Evolutionary conservation across 2,329 filamentous ascomycete genomes (phyloP).

Genomic region (Hypoxylon sp.): DNA sequence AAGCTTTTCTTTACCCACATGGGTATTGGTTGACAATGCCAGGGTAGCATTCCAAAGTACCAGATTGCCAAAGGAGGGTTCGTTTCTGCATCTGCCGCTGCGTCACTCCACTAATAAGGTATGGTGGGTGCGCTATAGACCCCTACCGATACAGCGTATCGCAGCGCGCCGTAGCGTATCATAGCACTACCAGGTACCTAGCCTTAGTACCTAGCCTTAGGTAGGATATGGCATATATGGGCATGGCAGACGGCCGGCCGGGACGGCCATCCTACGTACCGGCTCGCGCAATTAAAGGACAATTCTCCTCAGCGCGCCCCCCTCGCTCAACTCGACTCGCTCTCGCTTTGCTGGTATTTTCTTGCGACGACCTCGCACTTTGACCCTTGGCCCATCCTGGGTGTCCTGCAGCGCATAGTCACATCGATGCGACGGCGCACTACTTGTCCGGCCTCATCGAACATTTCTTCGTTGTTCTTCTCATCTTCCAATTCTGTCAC

Average conservation of each 20-base stretch:
- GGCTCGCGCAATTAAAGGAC: constrained; percentile 17
- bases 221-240: too few relatives aligned
- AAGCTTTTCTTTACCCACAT: constrained; percentile 2
- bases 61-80: constrained; percentile 28
- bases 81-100: constrained; percentile 22
- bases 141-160: too few relatives aligned
- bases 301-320: constrained; percentile 1
- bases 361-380: too few relatives aligned
- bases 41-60: constrained; percentile 24
- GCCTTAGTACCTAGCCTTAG: too few relatives aligned
- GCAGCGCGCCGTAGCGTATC: too few relatives aligned
- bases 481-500: constrained; percentile 31
- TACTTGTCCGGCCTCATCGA: constrained; percentile 18
- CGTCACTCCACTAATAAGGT: constrained; percentile 31
- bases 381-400: background rate
- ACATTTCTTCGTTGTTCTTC: constrained; percentile 30
- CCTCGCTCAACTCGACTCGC: background rate
- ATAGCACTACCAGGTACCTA: too few relatives aligned
- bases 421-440: constrained; percentile 19
- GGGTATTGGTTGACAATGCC: constrained; percentile 1
- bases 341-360: too few relatives aligned
- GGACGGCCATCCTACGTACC: constrained; percentile 30
- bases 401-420: background rate
- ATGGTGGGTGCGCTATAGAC: constrained; percentile 10
- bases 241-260: constrained; percentile 8